Base-by-base conservation (phyloP, 257 asterid species). In the Phtheirospermum japonicum region DNA sequence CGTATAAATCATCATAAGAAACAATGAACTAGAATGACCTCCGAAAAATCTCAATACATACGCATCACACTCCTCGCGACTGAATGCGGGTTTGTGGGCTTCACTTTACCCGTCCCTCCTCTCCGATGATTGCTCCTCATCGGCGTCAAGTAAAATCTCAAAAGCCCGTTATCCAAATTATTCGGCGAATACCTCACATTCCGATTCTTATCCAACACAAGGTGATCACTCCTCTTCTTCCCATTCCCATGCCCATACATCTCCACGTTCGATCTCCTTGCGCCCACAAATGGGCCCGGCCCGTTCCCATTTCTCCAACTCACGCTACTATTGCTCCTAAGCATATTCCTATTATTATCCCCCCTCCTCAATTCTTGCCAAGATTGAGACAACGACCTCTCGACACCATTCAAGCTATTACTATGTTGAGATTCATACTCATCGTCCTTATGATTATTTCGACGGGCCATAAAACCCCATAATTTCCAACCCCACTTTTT, bases 271-370 rank as follows among this genome's bases (percentile, higher is more conserved):
- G 90, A 70, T 65, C 78, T 83, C 73, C 87, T 82, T 32, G 60
- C 79, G 73, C 79, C 74, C 42, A 78, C 90, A 68, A 78, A 81
- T 7, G 92, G 74, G 87, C 13, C 84, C 88, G 19, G 72, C 53
- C 9, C 61, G 78, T 69, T 71, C 2, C 69, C 77, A 18, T 79
- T 76, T 65, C 96, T 81, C 87, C 96, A 83, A 72, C 88, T 83
- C 73, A 85, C 96, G 54, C 95, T 85, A 51, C 96, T 88, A 37
- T 88, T 85, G 72, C 92, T 88, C 65, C 96, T 62, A 23, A 83
- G 61, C 57, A 79, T 79, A 28, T 68, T 61, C 78, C 70, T 56
- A 54, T 80, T 86, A 13, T 60, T 71, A 20, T 76, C 72, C 30
- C 12, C 57, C 18, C 32, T 10, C 16, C 57, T 50, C 12, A 16